Conservation (phyloP, 108 stramenopile genomes). For the Mediolabrus comicus region DNA sequence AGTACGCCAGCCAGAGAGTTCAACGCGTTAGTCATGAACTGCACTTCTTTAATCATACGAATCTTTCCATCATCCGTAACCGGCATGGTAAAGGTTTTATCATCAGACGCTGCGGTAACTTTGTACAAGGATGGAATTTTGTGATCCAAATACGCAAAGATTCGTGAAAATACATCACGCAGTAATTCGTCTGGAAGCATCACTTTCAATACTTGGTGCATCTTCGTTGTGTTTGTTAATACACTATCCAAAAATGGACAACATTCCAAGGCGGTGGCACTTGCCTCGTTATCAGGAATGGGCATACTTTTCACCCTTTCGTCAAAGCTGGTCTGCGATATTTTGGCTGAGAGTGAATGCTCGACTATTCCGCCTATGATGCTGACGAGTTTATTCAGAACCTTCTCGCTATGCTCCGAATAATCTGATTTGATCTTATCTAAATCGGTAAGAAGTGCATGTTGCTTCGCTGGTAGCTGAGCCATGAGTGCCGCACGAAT, state of each 20-base stretch:
- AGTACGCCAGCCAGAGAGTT: conserved; percentile 69
- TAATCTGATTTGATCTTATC: conserved; percentile 92
- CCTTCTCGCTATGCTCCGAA: conserved; percentile 88
- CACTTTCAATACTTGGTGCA: conserved; percentile 91
- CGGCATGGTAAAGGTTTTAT: conserved; percentile 60
- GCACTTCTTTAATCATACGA: conserved; percentile 68
- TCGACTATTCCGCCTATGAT: conserved; percentile 96
- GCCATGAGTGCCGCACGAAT: conserved; percentile 91
- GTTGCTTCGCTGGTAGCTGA: conserved; percentile 90
- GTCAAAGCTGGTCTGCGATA: conserved; percentile 75
- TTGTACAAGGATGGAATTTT: conserved; percentile 68
- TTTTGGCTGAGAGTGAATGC: conserved; percentile 71
- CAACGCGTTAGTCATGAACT: conserved; percentile 58
- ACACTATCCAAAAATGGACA: conserved; percentile 91
- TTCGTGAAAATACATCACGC: conserved; percentile 90
- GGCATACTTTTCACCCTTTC: conserved; percentile 41
- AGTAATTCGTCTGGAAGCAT: conserved; percentile 91
- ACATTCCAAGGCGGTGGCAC: conserved; percentile 30
- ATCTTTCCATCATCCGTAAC: conserved; percentile 70
- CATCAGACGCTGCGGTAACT: conserved; percentile 41
- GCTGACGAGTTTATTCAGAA: conserved; percentile 93
- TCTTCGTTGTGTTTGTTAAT: conserved; percentile 77
- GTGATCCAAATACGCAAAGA: conserved; percentile 87
- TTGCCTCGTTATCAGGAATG: conserved; percentile 18
- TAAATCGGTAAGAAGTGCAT: conserved; percentile 82